Conservation (phyloP, 2,329 filamentous ascomycete genomes). For the Lecanicillium sp. region DNA sequence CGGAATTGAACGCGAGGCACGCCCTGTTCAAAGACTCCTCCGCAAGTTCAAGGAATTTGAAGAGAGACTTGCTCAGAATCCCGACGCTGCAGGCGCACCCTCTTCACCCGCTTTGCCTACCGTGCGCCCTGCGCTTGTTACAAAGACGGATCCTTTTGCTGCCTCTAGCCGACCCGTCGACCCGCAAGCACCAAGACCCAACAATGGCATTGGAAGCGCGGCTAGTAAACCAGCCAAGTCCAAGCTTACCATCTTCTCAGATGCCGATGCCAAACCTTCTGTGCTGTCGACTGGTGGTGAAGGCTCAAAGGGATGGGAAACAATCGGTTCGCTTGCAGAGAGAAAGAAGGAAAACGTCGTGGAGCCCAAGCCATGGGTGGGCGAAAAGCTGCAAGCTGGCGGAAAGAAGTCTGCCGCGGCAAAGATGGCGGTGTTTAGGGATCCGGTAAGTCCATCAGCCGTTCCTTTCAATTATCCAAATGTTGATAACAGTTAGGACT, state of each 20-base stretch:
- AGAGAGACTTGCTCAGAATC: slow-evolving; percentile 59
- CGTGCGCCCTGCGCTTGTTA: slow-evolving; percentile 72
- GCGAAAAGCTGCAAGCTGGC: slow-evolving; percentile 80
- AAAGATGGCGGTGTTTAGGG: slow-evolving; percentile 91
- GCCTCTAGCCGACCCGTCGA: slow-evolving; percentile 46
- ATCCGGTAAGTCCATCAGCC: slow-evolving; percentile 60
- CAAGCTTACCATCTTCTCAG: slow-evolving; percentile 89
- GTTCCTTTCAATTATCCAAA: slow-evolving; percentile 45
- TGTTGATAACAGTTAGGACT: slow-evolving; percentile 88
- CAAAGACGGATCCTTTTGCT: slow-evolving; percentile 78
- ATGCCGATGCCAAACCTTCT: slow-evolving; percentile 55
- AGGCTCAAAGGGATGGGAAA: slow-evolving; percentile 76
- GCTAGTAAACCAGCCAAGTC: slow-evolving; percentile 60
- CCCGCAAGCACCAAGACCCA: slow-evolving; percentile 55
- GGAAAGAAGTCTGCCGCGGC: slow-evolving; percentile 65
- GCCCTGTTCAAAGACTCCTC: slow-evolving; percentile 69
- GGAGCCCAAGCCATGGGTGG: slow-evolving; percentile 82
- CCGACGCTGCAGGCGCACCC: slow-evolving; percentile 56
- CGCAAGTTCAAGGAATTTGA: slow-evolving; percentile 94
- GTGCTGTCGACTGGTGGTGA: slow-evolving; percentile 43
- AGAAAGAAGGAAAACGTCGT: slow-evolving; percentile 90
- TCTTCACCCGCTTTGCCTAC: slow-evolving; percentile 81
- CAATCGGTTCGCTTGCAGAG: slow-evolving; percentile 75
- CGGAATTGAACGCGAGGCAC: slow-evolving; percentile 81
- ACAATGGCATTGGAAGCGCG: slow-evolving; percentile 36